Evolutionary conservation across 2,329 filamentous ascomycete species (phyloP).

Genomic region (Septoria linicola): DNA sequence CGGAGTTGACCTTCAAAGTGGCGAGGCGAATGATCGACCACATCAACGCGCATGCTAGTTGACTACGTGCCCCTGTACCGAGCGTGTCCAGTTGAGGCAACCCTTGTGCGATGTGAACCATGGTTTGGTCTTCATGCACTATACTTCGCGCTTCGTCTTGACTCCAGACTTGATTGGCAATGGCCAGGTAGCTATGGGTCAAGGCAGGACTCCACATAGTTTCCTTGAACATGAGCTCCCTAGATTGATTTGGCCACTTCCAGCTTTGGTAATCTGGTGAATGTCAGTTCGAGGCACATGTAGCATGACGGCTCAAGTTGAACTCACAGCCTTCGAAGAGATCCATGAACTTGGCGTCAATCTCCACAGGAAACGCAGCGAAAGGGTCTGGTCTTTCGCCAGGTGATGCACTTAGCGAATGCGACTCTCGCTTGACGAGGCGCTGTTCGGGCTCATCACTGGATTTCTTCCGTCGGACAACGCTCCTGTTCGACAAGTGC

Average conservation of each 20-base stretch:
- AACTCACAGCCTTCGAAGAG: constrained; percentile 16
- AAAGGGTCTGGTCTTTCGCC: constrained; percentile 21
- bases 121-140: constrained; percentile 18
- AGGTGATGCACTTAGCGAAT: constrained; percentile 20
- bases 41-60: constrained; percentile 13
- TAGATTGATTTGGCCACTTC: constrained; percentile 16
- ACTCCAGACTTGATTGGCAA: constrained; percentile 21
- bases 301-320: too few species aligned
- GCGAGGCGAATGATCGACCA: constrained; percentile 24
- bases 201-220: constrained; percentile 14
- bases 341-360: constrained; percentile 17
- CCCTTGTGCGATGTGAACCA: constrained; percentile 15
- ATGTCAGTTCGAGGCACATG: too few species aligned
- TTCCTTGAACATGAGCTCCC: constrained; percentile 16
- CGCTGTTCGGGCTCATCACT: constrained; percentile 1
- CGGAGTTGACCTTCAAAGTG: constrained; percentile 21
- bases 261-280: constrained; percentile 7
- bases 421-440: constrained; percentile 12
- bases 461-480: not conserved
- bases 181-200: constrained; percentile 21
- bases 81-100: constrained; percentile 8
- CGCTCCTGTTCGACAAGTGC: not conserved
- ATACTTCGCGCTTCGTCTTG: constrained; percentile 17
- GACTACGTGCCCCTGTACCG: not conserved
- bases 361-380: constrained; percentile 19